Conservation (phyloP, 2,329 filamentous ascomycete species). For the Penicillium sumatraense region DNA sequence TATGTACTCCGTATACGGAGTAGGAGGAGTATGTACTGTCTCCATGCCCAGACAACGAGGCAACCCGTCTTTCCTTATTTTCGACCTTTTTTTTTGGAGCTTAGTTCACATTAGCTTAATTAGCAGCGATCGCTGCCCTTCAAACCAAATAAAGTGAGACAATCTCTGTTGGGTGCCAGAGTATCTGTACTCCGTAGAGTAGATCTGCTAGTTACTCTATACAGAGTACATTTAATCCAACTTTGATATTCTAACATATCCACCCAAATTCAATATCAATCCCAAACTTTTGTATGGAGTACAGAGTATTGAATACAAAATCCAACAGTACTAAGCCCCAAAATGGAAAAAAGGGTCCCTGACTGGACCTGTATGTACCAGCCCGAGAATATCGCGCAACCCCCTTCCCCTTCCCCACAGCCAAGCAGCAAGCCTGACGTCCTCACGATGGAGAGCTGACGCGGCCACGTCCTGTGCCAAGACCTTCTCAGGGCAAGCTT, state of each 20-base stretch:
- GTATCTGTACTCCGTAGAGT: not conserved
- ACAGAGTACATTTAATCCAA: not conserved
- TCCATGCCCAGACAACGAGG: not conserved
- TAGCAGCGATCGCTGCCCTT: not conserved
- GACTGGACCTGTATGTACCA: not conserved
- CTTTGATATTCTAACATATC: too few species aligned
- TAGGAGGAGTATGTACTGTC: not conserved
- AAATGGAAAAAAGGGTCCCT: slow-evolving; percentile 9
- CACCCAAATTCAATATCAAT: too few species aligned
- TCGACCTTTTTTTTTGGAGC: not conserved
- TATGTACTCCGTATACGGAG: not conserved
- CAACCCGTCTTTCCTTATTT: not conserved
- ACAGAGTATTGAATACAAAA: not conserved
- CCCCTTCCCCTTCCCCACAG: slow-evolving; percentile 23
- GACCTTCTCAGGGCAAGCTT: slow-evolving; percentile 26
- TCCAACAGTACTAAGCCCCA: not conserved
- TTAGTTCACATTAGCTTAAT: slow-evolving; percentile 3
- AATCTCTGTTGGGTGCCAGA: not conserved
- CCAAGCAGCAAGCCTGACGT: slow-evolving; percentile 18
- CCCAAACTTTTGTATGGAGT: too few species aligned
- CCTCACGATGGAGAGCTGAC: slow-evolving; percentile 24
- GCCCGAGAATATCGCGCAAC: slow-evolving; percentile 1
- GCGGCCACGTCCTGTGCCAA: slow-evolving; percentile 30
- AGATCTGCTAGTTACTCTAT: not conserved
- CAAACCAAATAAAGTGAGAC: not conserved